Conservation (phyloP, 2,329 filamentous ascomycete genomes). For the Aspergillus spinulosporus region DNA sequence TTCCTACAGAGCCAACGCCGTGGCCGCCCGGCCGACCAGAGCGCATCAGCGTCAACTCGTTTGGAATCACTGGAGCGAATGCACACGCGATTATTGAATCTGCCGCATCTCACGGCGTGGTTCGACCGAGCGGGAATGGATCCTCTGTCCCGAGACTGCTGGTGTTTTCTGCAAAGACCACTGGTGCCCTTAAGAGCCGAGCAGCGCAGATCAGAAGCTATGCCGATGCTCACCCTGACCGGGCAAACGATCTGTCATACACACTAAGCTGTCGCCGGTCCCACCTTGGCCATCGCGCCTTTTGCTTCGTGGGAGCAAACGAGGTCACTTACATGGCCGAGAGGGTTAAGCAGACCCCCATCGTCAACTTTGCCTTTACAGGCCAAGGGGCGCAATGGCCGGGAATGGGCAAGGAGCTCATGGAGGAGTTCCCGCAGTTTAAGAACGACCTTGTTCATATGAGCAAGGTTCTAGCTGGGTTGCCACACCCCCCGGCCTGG, state of each 20-base stretch:
- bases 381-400: background rate
- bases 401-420: background rate
- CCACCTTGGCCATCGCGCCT: too few species aligned
- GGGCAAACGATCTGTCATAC: too few species aligned
- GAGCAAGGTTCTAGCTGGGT: too few species aligned
- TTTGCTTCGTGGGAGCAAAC: background rate
- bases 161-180: too few species aligned
- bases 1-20: background rate
- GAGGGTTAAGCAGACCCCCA: background rate
- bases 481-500: too few species aligned
- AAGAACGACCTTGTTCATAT: too few species aligned
- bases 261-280: too few species aligned
- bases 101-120: background rate
- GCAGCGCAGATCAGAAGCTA: too few species aligned
- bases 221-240: too few species aligned
- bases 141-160: too few species aligned
- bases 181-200: too few species aligned
- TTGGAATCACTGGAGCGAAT: slow-evolving; percentile 35
- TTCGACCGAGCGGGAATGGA: background rate
- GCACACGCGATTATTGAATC: slow-evolving; percentile 25
- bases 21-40: background rate
- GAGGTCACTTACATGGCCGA: background rate
- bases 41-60: slow-evolving; percentile 25
- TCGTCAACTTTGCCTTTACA: too few species aligned
- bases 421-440: background rate